Percentiles rank a stretch among this genome's conserved stretches.
phyloP scores from a whole-genome alignment of 371 early-diverging fungal genomes.

The Umbelopsis sp. region DNA sequence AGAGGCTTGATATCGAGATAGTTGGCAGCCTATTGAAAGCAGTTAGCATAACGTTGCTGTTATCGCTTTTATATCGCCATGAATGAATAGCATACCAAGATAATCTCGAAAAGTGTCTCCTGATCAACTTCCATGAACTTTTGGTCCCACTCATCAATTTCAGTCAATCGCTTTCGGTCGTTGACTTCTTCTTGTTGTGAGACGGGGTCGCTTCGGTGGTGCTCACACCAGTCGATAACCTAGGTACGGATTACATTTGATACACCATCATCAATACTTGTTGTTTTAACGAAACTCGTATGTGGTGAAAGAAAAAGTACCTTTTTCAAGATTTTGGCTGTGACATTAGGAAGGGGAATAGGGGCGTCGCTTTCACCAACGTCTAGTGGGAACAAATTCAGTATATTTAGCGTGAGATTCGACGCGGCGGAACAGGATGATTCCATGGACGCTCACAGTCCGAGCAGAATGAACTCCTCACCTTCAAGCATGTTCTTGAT shows the following conservation, averaged over 20 bases:
- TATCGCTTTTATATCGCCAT: background rate
- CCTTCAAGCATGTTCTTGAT: conserved; percentile 94
- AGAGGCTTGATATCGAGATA: conserved; percentile 96
- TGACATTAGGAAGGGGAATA: conserved; percentile 82
- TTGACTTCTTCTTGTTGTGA: conserved; percentile 64
- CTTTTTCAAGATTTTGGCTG: conserved; percentile 70
- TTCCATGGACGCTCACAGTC: background rate
- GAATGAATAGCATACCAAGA: conserved; percentile 45
- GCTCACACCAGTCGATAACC: conserved; percentile 84
- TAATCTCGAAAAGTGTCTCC: conserved; percentile 78
- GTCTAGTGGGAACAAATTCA: conserved; percentile 47
- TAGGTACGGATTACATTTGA: conserved; percentile 18
- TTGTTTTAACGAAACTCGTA: background rate
- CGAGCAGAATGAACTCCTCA: conserved; percentile 21
- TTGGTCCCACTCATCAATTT: conserved; percentile 84
- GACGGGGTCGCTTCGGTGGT: conserved; percentile 74
- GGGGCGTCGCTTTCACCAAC: conserved; percentile 76
- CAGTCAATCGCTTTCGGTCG: conserved; percentile 63
- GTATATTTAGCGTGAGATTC: background rate
- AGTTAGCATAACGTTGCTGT: background rate
- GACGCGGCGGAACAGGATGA: background rate
- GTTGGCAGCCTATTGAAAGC: conserved; percentile 78
- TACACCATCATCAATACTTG: background rate
- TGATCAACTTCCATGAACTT: conserved; percentile 81
- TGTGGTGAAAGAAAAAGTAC: conserved; percentile 34